Conservation (phyloP, 108 stramenopile species). For the Cyclotella baltica region DNA sequence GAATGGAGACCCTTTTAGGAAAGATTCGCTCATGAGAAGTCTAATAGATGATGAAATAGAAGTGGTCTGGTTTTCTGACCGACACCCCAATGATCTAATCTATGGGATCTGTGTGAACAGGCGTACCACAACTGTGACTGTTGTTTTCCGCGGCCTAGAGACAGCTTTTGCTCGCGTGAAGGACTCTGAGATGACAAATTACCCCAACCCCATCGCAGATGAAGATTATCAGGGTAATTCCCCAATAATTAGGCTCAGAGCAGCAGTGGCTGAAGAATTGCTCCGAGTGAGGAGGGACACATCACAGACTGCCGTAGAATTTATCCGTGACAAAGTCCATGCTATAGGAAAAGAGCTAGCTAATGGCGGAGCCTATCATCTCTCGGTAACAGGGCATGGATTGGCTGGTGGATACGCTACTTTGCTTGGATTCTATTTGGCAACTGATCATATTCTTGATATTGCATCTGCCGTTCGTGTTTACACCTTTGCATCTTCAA, state of each 20-base stretch:
- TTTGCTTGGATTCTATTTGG: conserved; percentile 16
- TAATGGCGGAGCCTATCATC: conserved; percentile 15
- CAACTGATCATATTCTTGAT: conserved; percentile 12
- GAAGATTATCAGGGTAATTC: conserved; percentile 19
- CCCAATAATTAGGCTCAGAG: background rate
- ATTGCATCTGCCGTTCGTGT: conserved; percentile 19
- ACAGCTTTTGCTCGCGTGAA: background rate
- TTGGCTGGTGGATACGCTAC: conserved; percentile 26
- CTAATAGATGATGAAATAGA: conserved; percentile 11
- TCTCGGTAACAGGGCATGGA: conserved; percentile 20
- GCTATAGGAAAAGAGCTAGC: conserved; percentile 17
- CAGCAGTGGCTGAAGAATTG: conserved; percentile 20
- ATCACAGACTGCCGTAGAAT: conserved; percentile 4
- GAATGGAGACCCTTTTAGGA: background rate
- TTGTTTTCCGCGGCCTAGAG: conserved; percentile 25
- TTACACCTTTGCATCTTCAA: conserved; percentile 16
- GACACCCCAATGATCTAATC: conserved; percentile 15
- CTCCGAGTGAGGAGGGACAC: conserved; percentile 17
- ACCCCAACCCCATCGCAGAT: conserved; percentile 22
- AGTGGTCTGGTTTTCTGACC: conserved; percentile 30
- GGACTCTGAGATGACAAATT: conserved; percentile 19
- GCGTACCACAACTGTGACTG: conserved; percentile 13
- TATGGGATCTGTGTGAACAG: conserved; percentile 28
- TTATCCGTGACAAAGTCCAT: conserved; percentile 14
- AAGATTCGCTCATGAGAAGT: conserved; percentile 17